These are phyloP conservation scores for Linum tenue DNA, from an alignment of 345 rosid species.

Conservation along the genomic window DNA sequence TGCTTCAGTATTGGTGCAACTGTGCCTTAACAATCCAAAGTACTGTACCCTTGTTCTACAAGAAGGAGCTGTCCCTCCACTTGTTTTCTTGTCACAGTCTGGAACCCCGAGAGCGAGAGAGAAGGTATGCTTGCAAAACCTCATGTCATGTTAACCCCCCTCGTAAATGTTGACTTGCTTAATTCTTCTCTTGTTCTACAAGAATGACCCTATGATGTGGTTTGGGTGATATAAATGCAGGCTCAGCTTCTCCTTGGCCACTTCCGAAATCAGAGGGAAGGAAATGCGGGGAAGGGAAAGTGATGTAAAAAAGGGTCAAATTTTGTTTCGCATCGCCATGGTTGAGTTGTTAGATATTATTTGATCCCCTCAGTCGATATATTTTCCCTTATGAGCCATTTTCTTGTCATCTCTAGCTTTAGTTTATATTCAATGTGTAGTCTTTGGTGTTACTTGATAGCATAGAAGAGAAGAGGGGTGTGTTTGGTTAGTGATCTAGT, in stretches of 20 bases:
- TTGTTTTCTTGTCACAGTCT: constrained; percentile 82
- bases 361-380: constrained; percentile 9
- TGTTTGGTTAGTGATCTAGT: neutral
- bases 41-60: constrained; percentile 81
- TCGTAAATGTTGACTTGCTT: neutral
- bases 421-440: constrained; percentile 7
- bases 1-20: constrained; percentile 68
- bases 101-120: constrained; percentile 95
- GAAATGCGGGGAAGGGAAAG: constrained; percentile 46
- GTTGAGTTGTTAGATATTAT: constrained; percentile 6
- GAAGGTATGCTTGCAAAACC: constrained; percentile 44
- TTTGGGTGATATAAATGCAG: constrained; percentile 23
- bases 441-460: constrained; percentile 12
- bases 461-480: constrained; percentile 4
- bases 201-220: neutral
- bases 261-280: constrained; percentile 82
- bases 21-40: constrained; percentile 70
- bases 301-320: constrained; percentile 22
- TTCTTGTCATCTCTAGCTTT: constrained; percentile 12
- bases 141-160: neutral
- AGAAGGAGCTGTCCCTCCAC: constrained; percentile 96
- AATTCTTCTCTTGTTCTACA: constrained; percentile 2
- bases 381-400: constrained; percentile 4
- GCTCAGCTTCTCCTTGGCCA: constrained; percentile 95
- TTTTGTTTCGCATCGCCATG: constrained; percentile 8